Conservation (phyloP, 164 flowering plant species). For the Pachysandra terminalis region DNA sequence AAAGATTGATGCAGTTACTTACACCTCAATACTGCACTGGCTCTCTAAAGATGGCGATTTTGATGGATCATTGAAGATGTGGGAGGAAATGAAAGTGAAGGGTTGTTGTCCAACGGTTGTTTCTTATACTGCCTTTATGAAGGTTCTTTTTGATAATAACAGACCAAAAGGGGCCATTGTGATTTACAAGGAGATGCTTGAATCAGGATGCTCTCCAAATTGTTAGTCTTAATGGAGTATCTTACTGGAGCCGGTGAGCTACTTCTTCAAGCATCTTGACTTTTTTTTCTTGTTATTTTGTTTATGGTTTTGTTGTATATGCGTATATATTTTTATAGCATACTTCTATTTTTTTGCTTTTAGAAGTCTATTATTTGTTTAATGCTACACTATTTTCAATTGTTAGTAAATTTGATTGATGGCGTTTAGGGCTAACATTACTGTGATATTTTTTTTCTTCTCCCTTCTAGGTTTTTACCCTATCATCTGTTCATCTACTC, state of each 20-base stretch:
- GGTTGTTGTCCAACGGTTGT: constrained; percentile 77
- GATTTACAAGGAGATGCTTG: constrained; percentile 79
- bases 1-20: constrained; percentile 71
- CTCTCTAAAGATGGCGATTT: constrained; percentile 71
- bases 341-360: neutral
- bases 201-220: constrained; percentile 59
- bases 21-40: constrained; percentile 85
- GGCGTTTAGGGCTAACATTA: no score
- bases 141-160: constrained; percentile 60
- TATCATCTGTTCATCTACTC: no score
- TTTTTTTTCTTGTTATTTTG: neutral
- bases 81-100: constrained; percentile 75
- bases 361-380: neutral
- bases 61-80: constrained; percentile 52
- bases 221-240: constrained; percentile 78
- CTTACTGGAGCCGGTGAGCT: constrained; percentile 72
- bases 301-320: neutral
- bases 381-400: no score
- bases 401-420: no score
- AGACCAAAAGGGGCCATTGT: constrained; percentile 60
- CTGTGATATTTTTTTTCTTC: no score
- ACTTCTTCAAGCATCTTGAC: neutral
- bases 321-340: neutral
- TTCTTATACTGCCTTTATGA: constrained; percentile 88
- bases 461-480: no score